phyloP scores from a whole-genome alignment of 2,329 filamentous ascomycete species.

The Mollisiaceae sp. region DNA sequence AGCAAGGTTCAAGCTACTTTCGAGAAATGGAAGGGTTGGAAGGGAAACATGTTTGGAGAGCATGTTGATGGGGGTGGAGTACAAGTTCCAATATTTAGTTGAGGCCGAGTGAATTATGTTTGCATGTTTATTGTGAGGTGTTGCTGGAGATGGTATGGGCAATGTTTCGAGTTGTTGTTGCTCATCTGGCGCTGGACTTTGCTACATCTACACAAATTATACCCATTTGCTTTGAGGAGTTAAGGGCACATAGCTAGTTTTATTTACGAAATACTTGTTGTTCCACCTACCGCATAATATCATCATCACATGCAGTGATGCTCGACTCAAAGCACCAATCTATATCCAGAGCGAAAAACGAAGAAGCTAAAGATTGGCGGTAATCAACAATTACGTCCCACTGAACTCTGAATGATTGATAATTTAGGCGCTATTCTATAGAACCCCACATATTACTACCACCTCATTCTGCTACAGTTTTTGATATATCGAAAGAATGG shows the following conservation, averaged over 20 bases:
- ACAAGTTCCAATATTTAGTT: conserved; percentile 30
- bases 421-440: too few relatives aligned
- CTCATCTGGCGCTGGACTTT: conserved; percentile 27
- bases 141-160: not conserved
- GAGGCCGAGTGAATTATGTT: conserved; percentile 10
- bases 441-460: too few relatives aligned
- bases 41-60: conserved; percentile 20
- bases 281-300: too few relatives aligned
- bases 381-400: too few relatives aligned
- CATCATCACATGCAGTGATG: too few relatives aligned
- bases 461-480: too few relatives aligned
- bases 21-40: conserved; percentile 28
- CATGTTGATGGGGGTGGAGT: conserved; percentile 19
- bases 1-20: conserved; percentile 28
- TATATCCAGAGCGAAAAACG: too few relatives aligned
- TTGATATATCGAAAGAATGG: too few relatives aligned
- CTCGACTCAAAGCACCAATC: too few relatives aligned
- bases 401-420: too few relatives aligned
- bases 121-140: not conserved
- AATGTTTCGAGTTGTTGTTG: conserved; percentile 1
- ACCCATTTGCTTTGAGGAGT: conserved; percentile 34
- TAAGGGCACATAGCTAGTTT: not conserved
- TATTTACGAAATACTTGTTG: too few relatives aligned
- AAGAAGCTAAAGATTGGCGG: too few relatives aligned
- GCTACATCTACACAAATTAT: conserved; percentile 30